Conservation (phyloP, 2,329 filamentous ascomycete species). For the Penicillium sp. region DNA sequence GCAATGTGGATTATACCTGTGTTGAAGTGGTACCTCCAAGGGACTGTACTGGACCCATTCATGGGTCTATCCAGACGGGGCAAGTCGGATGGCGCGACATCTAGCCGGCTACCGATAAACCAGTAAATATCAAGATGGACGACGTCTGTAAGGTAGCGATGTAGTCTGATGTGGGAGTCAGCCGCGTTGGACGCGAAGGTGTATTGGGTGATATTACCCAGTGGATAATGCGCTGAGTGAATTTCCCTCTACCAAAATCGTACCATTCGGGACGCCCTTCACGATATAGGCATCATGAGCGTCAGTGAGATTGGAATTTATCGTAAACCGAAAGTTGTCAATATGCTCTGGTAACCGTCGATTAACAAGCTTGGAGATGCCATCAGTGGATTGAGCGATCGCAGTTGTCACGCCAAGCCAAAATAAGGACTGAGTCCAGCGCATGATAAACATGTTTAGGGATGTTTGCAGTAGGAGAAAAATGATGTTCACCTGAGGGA, state of each 20-base stretch:
- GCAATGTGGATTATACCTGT: conserved; percentile 37
- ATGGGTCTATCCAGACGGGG: conserved; percentile 35
- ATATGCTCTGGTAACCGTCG: conserved; percentile 27
- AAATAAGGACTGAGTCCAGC: conserved; percentile 9
- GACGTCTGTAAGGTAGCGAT: conserved; percentile 45
- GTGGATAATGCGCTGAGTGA: conserved; percentile 36
- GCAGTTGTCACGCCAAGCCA: conserved; percentile 8
- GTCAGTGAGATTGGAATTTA: conserved; percentile 11
- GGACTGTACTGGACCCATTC: conserved; percentile 45
- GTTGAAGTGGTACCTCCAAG: conserved; percentile 55
- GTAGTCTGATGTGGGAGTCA: conserved; percentile 31
- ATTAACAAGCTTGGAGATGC: conserved; percentile 27
- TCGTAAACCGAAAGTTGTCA: conserved; percentile 21
- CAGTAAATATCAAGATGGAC: conserved; percentile 51
- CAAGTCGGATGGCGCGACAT: conserved; percentile 34
- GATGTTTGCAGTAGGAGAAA: not conserved
- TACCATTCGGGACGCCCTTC: conserved; percentile 23
- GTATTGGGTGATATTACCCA: conserved; percentile 28
- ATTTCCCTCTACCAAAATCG: conserved; percentile 36
- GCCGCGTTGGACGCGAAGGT: not conserved
- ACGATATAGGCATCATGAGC: conserved; percentile 27
- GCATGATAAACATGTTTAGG: conserved; percentile 3
- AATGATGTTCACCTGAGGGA: not conserved
- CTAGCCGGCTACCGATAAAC: conserved; percentile 48
- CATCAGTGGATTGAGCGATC: conserved; percentile 21